phyloP scores from a whole-genome alignment of 176 grass and related monocot genomes.

The Bromus sterilis region DNA sequence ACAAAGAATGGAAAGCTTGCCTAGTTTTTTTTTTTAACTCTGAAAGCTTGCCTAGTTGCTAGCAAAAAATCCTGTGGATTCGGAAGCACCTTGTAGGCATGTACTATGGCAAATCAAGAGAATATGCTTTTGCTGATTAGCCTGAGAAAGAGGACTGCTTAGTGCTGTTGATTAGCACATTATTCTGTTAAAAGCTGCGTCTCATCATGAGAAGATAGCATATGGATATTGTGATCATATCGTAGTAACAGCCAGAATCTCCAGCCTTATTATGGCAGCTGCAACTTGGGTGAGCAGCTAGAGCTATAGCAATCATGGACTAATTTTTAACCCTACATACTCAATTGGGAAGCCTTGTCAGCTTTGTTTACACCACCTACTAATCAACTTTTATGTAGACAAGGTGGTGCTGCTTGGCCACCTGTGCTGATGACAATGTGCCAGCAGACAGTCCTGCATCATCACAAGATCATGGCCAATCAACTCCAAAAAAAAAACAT shows the following conservation, averaged over 20 bases:
- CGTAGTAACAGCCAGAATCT: not conserved
- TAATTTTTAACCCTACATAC: conserved; percentile 13
- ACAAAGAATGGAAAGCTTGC: conserved; percentile 3
- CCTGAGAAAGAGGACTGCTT: not conserved
- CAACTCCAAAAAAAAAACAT: no score
- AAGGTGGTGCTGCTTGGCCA: not conserved
- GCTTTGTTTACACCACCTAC: conserved; percentile 7
- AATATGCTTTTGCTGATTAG: conserved; percentile 11
- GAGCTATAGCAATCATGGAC: conserved; percentile 24
- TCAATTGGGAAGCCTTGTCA: conserved; percentile 17
- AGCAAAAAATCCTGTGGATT: not conserved
- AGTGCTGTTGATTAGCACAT: conserved; percentile 8
- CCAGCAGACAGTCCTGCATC: conserved; percentile 2
- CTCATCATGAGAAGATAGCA: conserved; percentile 15
- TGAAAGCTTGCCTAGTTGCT: not conserved
- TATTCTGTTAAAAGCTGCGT: conserved; percentile 27
- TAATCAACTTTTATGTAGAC: not conserved
- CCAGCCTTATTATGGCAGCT: conserved; percentile 10
- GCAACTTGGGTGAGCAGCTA: not conserved
- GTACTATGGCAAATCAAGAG: conserved; percentile 3
- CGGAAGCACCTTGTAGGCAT: not conserved
- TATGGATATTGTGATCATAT: conserved; percentile 9
- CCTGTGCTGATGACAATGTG: not conserved
- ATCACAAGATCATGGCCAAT: conserved; percentile 12
- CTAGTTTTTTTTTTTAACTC: no score